These are phyloP conservation scores for Ustilago trichophora DNA, from an alignment of 1,284 basidiomycete genomes.

Conservation along the genomic window DNA sequence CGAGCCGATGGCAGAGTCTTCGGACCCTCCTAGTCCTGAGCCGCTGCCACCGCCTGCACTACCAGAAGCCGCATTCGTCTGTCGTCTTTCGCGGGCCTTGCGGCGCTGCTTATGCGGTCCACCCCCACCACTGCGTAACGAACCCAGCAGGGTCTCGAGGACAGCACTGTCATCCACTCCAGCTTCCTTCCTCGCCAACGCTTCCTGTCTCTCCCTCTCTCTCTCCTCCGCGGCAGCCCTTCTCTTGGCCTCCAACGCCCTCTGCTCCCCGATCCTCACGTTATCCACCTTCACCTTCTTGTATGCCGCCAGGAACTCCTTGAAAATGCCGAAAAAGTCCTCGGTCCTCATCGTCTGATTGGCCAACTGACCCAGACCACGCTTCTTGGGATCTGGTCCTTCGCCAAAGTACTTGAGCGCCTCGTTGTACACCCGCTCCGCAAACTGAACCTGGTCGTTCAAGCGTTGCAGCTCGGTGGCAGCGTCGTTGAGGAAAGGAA, in stretches of 20 bases:
- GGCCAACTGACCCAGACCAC: conserved; percentile 55
- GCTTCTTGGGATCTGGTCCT: conserved; percentile 61
- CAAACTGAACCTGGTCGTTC: conserved; percentile 61
- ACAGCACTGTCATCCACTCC: conserved; percentile 64
- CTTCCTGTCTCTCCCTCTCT: conserved; percentile 60
- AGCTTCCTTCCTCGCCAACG: conserved; percentile 59
- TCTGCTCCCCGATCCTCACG: conserved; percentile 59
- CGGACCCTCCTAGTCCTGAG: conserved; percentile 15
- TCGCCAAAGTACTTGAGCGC: conserved; percentile 66
- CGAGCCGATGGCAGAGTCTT: conserved; percentile 10
- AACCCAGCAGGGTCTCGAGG: conserved; percentile 63
- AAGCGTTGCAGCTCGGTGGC: conserved; percentile 53
- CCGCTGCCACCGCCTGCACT: background rate
- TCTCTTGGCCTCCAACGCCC: conserved; percentile 61
- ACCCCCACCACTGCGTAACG: conserved; percentile 57
- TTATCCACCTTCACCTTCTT: conserved; percentile 64
- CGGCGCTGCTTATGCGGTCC: conserved; percentile 58
- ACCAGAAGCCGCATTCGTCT: conserved; percentile 30
- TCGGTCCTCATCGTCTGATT: conserved; percentile 63
- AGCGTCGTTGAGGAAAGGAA: conserved; percentile 62
- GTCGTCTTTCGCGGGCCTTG: conserved; percentile 51
- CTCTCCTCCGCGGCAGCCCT: conserved; percentile 62
- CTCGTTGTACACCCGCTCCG: conserved; percentile 62
- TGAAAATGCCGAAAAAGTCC: conserved; percentile 67
- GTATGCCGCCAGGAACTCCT: conserved; percentile 64